Evolutionary conservation across 192 early-diverging fungal genomes (phyloP).

Genomic region (Linnemannia exigua): DNA sequence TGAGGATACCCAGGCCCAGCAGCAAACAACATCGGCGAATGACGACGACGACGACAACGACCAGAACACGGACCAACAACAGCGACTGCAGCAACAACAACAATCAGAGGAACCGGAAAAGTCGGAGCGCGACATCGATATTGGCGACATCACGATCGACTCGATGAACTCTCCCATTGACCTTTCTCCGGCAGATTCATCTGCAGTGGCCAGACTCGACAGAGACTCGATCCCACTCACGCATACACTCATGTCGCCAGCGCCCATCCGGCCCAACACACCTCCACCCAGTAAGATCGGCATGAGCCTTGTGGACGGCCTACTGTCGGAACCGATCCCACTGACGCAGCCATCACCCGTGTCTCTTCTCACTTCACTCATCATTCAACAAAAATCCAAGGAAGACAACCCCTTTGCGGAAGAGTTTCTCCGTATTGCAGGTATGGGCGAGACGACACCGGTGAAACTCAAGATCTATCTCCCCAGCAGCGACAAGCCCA

Average conservation of each 20-base stretch:
- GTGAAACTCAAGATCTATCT: conserved; percentile 77
- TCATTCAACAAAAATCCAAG: conserved; percentile 71
- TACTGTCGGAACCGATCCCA: conserved; percentile 30
- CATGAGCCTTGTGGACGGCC: conserved; percentile 4
- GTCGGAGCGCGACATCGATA: conserved; percentile 18
- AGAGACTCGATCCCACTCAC: neutral
- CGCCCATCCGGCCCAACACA: conserved; percentile 36
- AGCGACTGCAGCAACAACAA: neutral
- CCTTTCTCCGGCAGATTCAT: conserved; percentile 51
- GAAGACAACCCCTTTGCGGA: conserved; percentile 79
- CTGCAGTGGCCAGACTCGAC: conserved; percentile 6
- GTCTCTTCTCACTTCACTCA: conserved; percentile 74
- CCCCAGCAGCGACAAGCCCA: conserved; percentile 61
- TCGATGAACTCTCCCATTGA: conserved; percentile 64
- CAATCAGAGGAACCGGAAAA: neutral
- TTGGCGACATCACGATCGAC: conserved; percentile 51
- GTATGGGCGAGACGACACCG: conserved; percentile 69
- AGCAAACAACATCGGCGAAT: conserved; percentile 4
- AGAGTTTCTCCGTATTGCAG: conserved; percentile 74
- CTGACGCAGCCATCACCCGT: conserved; percentile 32
- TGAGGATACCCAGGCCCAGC: conserved; percentile 45
- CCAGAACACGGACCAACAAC: too few relatives aligned
- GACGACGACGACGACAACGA: neutral
- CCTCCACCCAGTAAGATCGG: conserved; percentile 26
- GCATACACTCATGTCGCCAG: conserved; percentile 36